These are phyloP conservation scores for Mesembryanthemum crystallinum DNA, from an alignment of 148 eudicot species.

Conservation along the genomic window DNA sequence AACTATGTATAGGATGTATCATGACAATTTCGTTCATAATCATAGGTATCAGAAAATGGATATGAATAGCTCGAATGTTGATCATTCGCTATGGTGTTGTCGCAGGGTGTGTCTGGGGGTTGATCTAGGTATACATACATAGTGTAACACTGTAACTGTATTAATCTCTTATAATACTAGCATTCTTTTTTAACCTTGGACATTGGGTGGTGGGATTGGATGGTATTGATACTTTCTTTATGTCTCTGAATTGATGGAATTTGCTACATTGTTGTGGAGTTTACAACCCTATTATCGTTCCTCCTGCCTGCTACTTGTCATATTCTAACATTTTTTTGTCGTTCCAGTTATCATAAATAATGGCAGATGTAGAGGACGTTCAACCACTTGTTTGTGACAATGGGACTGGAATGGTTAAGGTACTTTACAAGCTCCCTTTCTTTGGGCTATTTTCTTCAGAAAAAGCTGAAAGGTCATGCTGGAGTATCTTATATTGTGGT, in stretches of 20 bases:
- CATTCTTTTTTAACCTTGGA: neutral
- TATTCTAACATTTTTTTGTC: neutral
- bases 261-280: neutral
- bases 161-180: neutral
- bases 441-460: neutral
- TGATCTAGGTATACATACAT: neutral
- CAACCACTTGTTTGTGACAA: slow-evolving; percentile 67
- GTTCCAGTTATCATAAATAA: slow-evolving; percentile 34
- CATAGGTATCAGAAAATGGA: neutral
- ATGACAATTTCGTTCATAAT: neutral
- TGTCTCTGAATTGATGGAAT: neutral
- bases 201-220: neutral
- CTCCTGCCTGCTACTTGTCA: neutral
- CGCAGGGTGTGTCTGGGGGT: neutral
- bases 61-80: neutral
- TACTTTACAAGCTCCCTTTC: slow-evolving; percentile 8
- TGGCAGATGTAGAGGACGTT: slow-evolving; percentile 65
- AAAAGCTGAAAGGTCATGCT: neutral
- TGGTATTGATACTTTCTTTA: slow-evolving; percentile 1
- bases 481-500: neutral
- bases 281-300: neutral
- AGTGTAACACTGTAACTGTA: neutral
- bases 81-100: neutral
- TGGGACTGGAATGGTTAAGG: slow-evolving; percentile 66
- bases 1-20: neutral